Percentiles rank a stretch among this genome's conserved stretches.
These are phyloP conservation scores for Prunus mongolica DNA, from an alignment of 306 rosid species.

Conservation along the genomic window DNA sequence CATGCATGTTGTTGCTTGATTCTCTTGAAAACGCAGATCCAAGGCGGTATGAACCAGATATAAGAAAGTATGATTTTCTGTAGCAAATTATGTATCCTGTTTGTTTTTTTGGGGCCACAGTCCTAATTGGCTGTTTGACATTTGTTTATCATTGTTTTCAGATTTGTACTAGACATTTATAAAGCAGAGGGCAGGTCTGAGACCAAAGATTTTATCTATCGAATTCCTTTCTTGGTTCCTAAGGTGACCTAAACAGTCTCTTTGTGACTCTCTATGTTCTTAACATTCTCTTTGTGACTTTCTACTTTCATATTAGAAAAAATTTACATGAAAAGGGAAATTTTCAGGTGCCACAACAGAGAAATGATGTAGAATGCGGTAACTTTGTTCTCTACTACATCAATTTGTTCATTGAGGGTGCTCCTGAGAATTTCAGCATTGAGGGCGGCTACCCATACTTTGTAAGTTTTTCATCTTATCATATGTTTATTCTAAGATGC, in stretches of 20 bases:
- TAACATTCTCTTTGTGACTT: neutral
- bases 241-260: slow-evolving; percentile 24
- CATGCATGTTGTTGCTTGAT: slow-evolving; percentile 79
- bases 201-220: slow-evolving; percentile 15
- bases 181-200: slow-evolving; percentile 46
- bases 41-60: slow-evolving; percentile 63
- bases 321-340: neutral
- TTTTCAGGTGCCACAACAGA: slow-evolving; percentile 78
- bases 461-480: slow-evolving; percentile 37
- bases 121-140: slow-evolving; percentile 5
- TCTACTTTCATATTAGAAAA: neutral
- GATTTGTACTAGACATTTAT: slow-evolving; percentile 67
- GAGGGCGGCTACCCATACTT: slow-evolving; percentile 61
- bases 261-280: neutral
- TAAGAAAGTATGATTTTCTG: slow-evolving; percentile 50
- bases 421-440: slow-evolving; percentile 57
- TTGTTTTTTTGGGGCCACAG: neutral
- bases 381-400: slow-evolving; percentile 70
- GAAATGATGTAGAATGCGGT: slow-evolving; percentile 68
- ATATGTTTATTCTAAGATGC: neutral
- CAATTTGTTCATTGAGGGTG: slow-evolving; percentile 48
- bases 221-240: slow-evolving; percentile 69
- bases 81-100: neutral
- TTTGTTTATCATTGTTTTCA: slow-evolving; percentile 17
- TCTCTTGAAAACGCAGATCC: slow-evolving; percentile 63